Conservation (phyloP, 148 eudicot genomes). For the Nyssa sinensis region DNA sequence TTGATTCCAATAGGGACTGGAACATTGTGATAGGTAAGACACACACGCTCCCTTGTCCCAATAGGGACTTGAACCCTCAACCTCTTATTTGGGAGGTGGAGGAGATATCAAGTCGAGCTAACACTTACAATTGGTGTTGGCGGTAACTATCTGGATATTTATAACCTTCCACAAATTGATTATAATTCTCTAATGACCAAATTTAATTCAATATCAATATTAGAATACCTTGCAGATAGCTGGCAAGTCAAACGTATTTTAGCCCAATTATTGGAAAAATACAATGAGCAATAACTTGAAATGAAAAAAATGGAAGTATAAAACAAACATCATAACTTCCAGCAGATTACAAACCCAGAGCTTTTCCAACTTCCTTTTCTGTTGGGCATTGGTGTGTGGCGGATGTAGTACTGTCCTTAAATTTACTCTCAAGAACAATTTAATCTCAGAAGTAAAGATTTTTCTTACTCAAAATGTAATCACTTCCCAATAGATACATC, state of each 20-base stretch:
- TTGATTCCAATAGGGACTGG: constrained; percentile 9
- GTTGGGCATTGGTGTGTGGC: not conserved
- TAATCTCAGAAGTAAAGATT: not conserved
- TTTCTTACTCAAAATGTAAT: not conserved
- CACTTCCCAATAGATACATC: not conserved
- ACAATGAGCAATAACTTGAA: not conserved
- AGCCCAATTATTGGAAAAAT: not conserved
- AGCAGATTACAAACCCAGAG: no score
- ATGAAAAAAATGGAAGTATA: not conserved
- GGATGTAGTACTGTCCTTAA: not conserved
- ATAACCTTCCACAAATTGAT: not conserved
- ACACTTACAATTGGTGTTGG: no score
- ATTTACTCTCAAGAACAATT: not conserved
- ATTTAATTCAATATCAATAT: not conserved
- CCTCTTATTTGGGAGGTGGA: no score
- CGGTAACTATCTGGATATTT: not conserved
- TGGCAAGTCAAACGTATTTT: not conserved
- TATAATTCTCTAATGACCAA: not conserved
- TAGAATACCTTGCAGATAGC: not conserved
- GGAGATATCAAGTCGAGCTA: no score
- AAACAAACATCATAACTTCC: not conserved
- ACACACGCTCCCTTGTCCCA: no score
- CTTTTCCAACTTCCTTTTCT: not conserved
- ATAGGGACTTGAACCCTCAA: no score
- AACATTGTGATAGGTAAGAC: no score